Evolutionary conservation across 1,139 yeast genomes (phyloP).

Genomic region (Meyerozyma guilliermondii): DNA sequence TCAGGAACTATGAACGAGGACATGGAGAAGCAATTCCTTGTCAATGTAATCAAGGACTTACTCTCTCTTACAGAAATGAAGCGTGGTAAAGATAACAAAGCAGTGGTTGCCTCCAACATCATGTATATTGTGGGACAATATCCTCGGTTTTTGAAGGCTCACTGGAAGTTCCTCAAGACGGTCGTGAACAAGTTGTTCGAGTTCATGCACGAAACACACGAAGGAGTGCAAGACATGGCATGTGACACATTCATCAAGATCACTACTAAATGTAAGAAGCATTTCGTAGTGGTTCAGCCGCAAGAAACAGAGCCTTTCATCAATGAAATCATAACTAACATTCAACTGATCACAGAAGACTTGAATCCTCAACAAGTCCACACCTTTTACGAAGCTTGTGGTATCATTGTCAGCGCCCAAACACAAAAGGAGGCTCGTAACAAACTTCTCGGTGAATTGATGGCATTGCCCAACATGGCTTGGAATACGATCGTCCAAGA

Average conservation of each 20-base stretch:
- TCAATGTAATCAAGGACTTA: constrained; percentile 86
- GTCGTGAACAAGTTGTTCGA: constrained; percentile 94
- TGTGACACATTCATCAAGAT: constrained; percentile 97
- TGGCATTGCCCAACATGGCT: constrained; percentile 90
- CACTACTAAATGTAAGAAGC: constrained; percentile 90
- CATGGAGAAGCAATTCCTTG: constrained; percentile 91
- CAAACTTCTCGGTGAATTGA: constrained; percentile 67
- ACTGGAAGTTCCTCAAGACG: constrained; percentile 95
- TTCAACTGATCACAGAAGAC: constrained; percentile 84
- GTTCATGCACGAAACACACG: constrained; percentile 99
- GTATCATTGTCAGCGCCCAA: constrained; percentile 88
- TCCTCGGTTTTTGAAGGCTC: constrained; percentile 95
- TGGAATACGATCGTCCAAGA: constrained; percentile 88
- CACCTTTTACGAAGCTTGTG: constrained; percentile 97
- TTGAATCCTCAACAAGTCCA: constrained; percentile 96
- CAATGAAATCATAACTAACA: constrained; percentile 78
- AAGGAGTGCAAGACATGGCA: constrained; percentile 99
- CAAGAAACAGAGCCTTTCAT: constrained; percentile 92
- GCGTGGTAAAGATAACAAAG: constrained; percentile 96
- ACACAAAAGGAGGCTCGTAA: constrained; percentile 59
- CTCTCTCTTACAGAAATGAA: constrained; percentile 91
- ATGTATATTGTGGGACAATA: constrained; percentile 99
- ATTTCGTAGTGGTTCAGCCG: constrained; percentile 83
- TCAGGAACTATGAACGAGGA: constrained; percentile 99
- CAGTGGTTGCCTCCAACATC: constrained; percentile 96